These are phyloP conservation scores for Isabelozyma gotoi DNA, from an alignment of 805 yeast genomes.

Conservation along the genomic window DNA sequence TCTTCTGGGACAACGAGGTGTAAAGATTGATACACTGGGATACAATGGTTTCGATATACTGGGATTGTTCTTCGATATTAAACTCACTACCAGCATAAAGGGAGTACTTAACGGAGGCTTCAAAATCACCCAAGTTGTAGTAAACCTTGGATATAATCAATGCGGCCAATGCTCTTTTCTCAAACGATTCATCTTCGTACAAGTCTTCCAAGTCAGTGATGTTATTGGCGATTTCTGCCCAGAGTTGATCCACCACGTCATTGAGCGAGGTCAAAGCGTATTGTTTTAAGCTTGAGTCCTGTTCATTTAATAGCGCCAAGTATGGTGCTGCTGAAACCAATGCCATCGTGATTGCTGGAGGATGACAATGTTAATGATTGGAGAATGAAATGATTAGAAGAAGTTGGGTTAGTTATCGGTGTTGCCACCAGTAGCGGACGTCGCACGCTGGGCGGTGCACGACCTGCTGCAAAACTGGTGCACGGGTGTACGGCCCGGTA, in stretches of 20 bases:
- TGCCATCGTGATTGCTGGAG: constrained; percentile 40
- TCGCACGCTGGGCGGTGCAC: not conserved
- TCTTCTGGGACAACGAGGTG: constrained; percentile 58
- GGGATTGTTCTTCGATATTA: constrained; percentile 71
- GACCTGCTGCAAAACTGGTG: not conserved
- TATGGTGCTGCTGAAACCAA: constrained; percentile 88
- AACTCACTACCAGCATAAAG: constrained; percentile 81
- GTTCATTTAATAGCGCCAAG: constrained; percentile 83
- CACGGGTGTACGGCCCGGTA: not conserved
- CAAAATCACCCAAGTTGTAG: constrained; percentile 92
- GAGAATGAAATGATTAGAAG: not conserved
- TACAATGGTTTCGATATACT: constrained; percentile 89
- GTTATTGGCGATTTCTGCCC: constrained; percentile 96
- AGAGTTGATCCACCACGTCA: constrained; percentile 80
- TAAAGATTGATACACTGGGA: constrained; percentile 89
- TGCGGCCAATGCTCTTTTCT: constrained; percentile 82
- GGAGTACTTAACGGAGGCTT: constrained; percentile 85
- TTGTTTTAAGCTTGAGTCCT: constrained; percentile 71
- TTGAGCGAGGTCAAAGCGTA: constrained; percentile 85
- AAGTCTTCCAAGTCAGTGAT: constrained; percentile 86
- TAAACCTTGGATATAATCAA: constrained; percentile 85
- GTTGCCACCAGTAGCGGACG: not conserved
- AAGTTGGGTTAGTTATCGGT: too few relatives aligned
- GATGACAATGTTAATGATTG: not conserved
- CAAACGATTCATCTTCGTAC: constrained; percentile 80